Conservation (phyloP, 352 stramenopile species). For the Proteromonas lacertae region DNA sequence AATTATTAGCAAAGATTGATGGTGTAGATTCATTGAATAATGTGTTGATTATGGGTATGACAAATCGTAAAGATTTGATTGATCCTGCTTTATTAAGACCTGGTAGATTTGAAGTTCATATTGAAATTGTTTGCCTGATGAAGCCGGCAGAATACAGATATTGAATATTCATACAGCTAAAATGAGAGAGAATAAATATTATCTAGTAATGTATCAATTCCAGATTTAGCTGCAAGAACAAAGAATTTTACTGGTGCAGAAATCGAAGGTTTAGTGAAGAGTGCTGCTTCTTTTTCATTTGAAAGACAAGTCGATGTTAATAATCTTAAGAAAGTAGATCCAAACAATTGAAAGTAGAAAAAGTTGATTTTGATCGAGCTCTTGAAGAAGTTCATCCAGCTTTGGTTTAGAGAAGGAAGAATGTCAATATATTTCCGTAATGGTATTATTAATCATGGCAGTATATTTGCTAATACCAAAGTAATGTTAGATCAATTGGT, state of each 20-base stretch:
- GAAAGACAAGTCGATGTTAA: slow-evolving; percentile 29
- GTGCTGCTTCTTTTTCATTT: slow-evolving; percentile 35
- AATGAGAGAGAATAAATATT: slow-evolving; percentile 28
- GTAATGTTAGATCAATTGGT: slow-evolving; percentile 40
- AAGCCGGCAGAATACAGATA: slow-evolving; percentile 71
- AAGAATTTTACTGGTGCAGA: slow-evolving; percentile 98
- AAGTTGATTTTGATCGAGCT: slow-evolving; percentile 65
- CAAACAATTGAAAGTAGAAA: slow-evolving; percentile 22
- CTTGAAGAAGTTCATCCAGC: slow-evolving; percentile 69
- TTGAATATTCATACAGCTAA: slow-evolving; percentile 84
- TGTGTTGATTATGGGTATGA: slow-evolving; percentile 98
- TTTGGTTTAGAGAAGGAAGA: no score
- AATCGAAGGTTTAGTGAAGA: slow-evolving; percentile 84
- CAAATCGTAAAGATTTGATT: slow-evolving; percentile 88
- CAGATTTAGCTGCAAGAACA: slow-evolving; percentile 54
- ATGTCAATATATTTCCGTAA: slow-evolving; percentile 69
- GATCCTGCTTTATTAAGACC: no score
- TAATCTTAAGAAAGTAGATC: slow-evolving; percentile 26
- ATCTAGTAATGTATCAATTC: slow-evolving; percentile 18
- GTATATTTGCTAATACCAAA: no score
- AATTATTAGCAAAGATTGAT: slow-evolving; percentile 96
- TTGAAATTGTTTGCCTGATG: slow-evolving; percentile 94
- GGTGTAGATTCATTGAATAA: slow-evolving; percentile 96
- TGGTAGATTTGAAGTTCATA: slow-evolving; percentile 91
- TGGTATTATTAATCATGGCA: no score